Conservation (phyloP, 2,329 filamentous ascomycete genomes). For the Xylariaceae sp. region DNA sequence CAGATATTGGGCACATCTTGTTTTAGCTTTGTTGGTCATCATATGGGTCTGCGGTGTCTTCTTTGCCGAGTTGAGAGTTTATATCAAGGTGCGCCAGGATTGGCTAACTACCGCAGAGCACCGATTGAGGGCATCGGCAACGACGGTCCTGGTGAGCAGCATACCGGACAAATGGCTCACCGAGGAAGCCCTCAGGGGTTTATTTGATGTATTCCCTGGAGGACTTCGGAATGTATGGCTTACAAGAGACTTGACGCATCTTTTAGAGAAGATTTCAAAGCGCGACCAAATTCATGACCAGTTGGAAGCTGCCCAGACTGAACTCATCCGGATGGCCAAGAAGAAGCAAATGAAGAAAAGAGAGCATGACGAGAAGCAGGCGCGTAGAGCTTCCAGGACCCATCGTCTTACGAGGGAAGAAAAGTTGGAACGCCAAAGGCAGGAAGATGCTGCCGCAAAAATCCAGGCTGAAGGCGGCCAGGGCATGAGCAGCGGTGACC, state of each 20-base stretch:
- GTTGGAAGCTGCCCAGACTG: conserved; percentile 82
- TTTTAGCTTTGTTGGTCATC: conserved; percentile 77
- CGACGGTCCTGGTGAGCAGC: conserved; percentile 88
- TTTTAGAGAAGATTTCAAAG: conserved; percentile 81
- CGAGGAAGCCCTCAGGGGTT: conserved; percentile 74
- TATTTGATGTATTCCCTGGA: conserved; percentile 96
- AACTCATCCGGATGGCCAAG: conserved; percentile 78
- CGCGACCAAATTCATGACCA: conserved; percentile 70
- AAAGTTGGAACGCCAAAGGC: conserved; percentile 48
- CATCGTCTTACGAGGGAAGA: conserved; percentile 56
- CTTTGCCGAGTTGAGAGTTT: conserved; percentile 82
- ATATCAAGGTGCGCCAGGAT: conserved; percentile 90
- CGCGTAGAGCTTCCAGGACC: conserved; percentile 54
- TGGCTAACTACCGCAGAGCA: conserved; percentile 95
- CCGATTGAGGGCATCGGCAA: conserved; percentile 88
- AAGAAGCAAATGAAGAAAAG: conserved; percentile 74
- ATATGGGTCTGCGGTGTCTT: conserved; percentile 86
- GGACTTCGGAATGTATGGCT: conserved; percentile 96
- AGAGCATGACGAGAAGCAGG: conserved; percentile 65
- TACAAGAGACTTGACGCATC: conserved; percentile 82
- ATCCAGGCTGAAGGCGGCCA: conserved; percentile 52
- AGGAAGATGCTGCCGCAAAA: conserved; percentile 53
- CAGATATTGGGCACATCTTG: conserved; percentile 81
- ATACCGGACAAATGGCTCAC: conserved; percentile 92
- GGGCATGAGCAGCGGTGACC: conserved; percentile 56